Evolutionary conservation across 352 stramenopile species (phyloP).

Genomic region (Pythium brachiatum): DNA sequence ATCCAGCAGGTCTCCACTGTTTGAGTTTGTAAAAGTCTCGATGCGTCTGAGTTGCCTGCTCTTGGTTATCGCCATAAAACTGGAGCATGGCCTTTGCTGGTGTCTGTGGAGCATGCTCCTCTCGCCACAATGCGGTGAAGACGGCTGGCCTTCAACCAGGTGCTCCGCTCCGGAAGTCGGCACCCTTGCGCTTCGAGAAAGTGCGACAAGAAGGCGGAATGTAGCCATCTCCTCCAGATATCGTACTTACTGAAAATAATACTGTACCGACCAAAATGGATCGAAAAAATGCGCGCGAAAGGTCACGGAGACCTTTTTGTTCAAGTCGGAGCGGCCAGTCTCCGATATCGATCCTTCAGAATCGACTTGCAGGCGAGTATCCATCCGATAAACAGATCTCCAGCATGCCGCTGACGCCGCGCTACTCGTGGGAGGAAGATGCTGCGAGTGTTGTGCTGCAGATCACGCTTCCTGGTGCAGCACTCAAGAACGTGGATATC

Average conservation of each 20-base stretch:
- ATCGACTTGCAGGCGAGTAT: too few relatives aligned
- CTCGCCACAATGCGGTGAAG: too few relatives aligned
- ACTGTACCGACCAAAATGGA: background rate
- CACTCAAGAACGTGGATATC: slow-evolving; percentile 54
- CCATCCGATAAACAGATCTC: background rate
- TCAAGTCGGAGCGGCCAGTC: too few relatives aligned
- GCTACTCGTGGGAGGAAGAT: slow-evolving; percentile 70
- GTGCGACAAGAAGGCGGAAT: too few relatives aligned
- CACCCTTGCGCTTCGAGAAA: too few relatives aligned
- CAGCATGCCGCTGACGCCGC: slow-evolving; percentile 61
- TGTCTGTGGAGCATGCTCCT: background rate
- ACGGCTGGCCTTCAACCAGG: background rate
- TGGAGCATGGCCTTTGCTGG: background rate
- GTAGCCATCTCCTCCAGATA: background rate
- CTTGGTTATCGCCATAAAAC: too few relatives aligned
- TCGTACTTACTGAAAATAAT: background rate
- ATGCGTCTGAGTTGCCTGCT: too few relatives aligned
- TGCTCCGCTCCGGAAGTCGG: background rate
- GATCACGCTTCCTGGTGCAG: slow-evolving; percentile 46
- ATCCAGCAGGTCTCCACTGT: background rate
- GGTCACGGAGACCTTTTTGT: too few relatives aligned
- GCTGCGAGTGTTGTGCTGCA: slow-evolving; percentile 42
- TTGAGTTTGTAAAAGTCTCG: background rate
- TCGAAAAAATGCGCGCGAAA: slow-evolving; percentile 12
- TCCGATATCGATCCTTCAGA: too few relatives aligned